These are phyloP conservation scores for Tricholoma flavovirens DNA, from an alignment of 768 basidiomycete species.

Conservation along the genomic window DNA sequence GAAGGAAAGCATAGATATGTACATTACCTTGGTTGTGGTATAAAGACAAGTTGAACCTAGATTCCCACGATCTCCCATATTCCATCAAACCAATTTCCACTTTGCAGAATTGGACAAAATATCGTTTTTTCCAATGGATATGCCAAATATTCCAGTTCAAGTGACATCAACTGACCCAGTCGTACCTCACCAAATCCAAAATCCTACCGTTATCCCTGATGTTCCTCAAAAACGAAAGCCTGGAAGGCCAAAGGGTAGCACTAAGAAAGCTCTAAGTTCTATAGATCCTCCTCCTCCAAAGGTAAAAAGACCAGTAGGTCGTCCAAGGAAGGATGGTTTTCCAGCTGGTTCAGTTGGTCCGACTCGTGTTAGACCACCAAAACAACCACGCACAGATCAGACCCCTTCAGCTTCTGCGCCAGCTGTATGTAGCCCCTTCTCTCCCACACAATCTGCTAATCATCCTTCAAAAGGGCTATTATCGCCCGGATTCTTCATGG, in stretches of 20 bases:
- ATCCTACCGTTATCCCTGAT: neutral
- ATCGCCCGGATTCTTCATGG: neutral
- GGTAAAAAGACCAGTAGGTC: constrained; percentile 72
- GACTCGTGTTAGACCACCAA: constrained; percentile 21
- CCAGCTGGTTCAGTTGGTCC: constrained; percentile 69
- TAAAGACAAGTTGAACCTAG: too few species aligned
- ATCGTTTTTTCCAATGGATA: constrained; percentile 3
- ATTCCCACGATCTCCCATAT: too few species aligned
- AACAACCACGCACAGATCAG: constrained; percentile 4
- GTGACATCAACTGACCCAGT: neutral
- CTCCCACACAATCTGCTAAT: neutral
- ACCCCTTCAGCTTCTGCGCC: neutral
- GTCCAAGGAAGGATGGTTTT: constrained; percentile 77
- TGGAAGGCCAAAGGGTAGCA: constrained; percentile 75
- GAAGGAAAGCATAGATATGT: too few species aligned
- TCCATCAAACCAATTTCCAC: too few species aligned
- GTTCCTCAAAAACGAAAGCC: constrained; percentile 53
- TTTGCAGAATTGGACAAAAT: neutral
- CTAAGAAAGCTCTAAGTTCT: constrained; percentile 53
- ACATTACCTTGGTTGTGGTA: neutral
- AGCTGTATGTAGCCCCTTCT: neutral
- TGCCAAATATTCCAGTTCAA: neutral
- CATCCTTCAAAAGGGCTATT: neutral
- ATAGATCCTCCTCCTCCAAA: constrained; percentile 37
- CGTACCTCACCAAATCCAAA: neutral